phyloP scores from a whole-genome alignment of 1,284 basidiomycete genomes.

The Trametes sp. region DNA sequence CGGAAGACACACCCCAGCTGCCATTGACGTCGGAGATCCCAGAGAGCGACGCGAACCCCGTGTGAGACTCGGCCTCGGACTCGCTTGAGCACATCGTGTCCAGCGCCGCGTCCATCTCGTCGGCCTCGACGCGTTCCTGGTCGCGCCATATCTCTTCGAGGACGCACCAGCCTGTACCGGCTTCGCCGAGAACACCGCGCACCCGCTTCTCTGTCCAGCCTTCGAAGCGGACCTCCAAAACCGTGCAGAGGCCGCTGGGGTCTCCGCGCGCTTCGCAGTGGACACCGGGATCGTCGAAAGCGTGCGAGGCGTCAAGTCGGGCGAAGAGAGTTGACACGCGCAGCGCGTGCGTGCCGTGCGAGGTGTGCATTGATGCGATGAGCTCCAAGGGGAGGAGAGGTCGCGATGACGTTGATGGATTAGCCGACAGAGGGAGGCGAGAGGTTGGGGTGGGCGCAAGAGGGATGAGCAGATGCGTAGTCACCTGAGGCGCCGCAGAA shows the following conservation, averaged over 20 bases:
- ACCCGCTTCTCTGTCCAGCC: conserved; percentile 74
- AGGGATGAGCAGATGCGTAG: conserved; percentile 74
- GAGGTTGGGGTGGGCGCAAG: conserved; percentile 74
- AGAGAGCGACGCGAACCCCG: conserved; percentile 26
- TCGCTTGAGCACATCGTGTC: conserved; percentile 36
- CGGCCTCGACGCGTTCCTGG: conserved; percentile 43
- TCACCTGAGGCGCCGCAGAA: conserved; percentile 51
- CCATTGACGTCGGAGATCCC: conserved; percentile 21
- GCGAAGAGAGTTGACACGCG: conserved; percentile 74
- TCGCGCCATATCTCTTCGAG: conserved; percentile 61
- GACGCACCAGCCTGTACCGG: conserved; percentile 74
- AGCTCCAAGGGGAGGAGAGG: conserved; percentile 63
- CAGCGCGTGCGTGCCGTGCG: conserved; percentile 61
- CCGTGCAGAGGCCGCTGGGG: conserved; percentile 55
- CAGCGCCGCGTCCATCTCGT: conserved; percentile 41
- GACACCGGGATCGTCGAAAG: conserved; percentile 66
- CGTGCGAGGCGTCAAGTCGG: conserved; percentile 67
- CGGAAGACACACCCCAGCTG: conserved; percentile 19
- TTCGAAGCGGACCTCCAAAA: conserved; percentile 69
- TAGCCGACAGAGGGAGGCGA: conserved; percentile 62
- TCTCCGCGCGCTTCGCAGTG: conserved; percentile 65
- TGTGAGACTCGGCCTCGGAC: conserved; percentile 24
- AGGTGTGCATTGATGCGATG: conserved; percentile 57
- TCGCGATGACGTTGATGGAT: conserved; percentile 40
- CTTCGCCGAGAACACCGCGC: conserved; percentile 69